These are phyloP conservation scores for Sclerotinia glacialis DNA, from an alignment of 2,329 filamentous ascomycete species.

Conservation along the genomic window DNA sequence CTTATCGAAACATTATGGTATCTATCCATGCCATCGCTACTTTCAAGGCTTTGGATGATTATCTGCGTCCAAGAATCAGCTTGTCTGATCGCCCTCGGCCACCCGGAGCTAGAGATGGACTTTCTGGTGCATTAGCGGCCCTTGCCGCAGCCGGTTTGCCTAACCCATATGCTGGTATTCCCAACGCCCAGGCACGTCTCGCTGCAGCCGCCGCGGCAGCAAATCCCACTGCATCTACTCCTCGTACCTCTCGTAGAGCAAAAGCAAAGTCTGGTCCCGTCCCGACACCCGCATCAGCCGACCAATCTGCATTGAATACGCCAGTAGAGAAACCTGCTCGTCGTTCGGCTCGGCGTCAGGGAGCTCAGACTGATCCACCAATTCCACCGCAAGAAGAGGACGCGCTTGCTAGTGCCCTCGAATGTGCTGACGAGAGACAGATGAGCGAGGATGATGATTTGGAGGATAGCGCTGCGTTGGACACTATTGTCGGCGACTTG, in stretches of 20 bases:
- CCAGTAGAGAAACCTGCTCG: slow-evolving; percentile 60
- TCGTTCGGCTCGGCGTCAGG: slow-evolving; percentile 61
- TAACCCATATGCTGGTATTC: slow-evolving; percentile 42
- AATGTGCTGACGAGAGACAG: slow-evolving; percentile 90
- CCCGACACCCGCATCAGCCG: slow-evolving; percentile 44
- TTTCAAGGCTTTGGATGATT: slow-evolving; percentile 95
- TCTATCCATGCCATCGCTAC: slow-evolving; percentile 98
- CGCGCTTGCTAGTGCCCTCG: slow-evolving; percentile 66
- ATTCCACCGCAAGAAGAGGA: slow-evolving; percentile 57
- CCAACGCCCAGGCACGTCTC: slow-evolving; percentile 34
- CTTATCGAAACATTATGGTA: slow-evolving; percentile 94
- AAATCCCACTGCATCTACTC: slow-evolving; percentile 42
- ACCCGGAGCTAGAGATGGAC: slow-evolving; percentile 56
- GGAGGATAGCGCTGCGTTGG: slow-evolving; percentile 65
- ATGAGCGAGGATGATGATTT: slow-evolving; percentile 70
- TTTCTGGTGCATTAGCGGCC: slow-evolving; percentile 69
- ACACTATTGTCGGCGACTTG: slow-evolving; percentile 86
- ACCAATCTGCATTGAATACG: slow-evolving; percentile 42
- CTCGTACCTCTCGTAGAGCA: slow-evolving; percentile 36
- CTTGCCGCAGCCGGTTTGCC: slow-evolving; percentile 71
- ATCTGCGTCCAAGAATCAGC: slow-evolving; percentile 84
- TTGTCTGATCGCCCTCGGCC: slow-evolving; percentile 70
- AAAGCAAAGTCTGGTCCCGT: slow-evolving; percentile 49
- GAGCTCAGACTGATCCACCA: slow-evolving; percentile 52
- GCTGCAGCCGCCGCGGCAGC: slow-evolving; percentile 39